phyloP scores from a whole-genome alignment of 2,329 filamentous ascomycete genomes.

The Ceratocystis cacaofunesta region DNA sequence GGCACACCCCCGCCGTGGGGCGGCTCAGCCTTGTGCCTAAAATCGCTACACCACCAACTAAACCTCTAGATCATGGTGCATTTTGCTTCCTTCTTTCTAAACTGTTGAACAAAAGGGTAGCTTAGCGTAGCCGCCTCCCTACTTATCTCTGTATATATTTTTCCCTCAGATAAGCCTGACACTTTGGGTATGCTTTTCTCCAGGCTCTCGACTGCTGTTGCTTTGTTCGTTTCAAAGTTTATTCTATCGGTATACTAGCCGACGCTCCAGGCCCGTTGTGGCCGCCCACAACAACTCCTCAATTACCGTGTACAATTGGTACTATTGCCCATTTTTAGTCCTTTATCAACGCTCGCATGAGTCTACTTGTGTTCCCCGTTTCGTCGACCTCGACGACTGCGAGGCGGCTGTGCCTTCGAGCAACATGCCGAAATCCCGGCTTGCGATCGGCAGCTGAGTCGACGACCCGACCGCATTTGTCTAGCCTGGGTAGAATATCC shows the following conservation, averaged over 20 bases:
- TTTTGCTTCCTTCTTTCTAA: background rate
- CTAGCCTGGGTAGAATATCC: conserved; percentile 8
- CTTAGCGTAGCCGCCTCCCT: background rate
- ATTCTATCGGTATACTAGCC: background rate
- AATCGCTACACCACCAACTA: background rate
- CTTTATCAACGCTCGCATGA: conserved; percentile 10
- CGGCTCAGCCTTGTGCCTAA: conserved; percentile 7
- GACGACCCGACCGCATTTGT: conserved; percentile 10
- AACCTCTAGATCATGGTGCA: background rate
- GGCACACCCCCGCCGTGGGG: conserved; percentile 12
- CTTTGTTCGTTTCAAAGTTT: background rate
- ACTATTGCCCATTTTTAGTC: background rate
- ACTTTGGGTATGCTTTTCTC: background rate
- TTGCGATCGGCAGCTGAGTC: background rate
- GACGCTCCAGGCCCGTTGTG: conserved; percentile 5
- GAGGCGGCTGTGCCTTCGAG: conserved; percentile 11
- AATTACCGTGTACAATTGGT: background rate
- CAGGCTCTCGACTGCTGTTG: background rate
- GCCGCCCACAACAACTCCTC: conserved; percentile 1
- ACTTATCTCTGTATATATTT: background rate
- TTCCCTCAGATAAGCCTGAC: background rate
- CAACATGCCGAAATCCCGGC: conserved; percentile 7
- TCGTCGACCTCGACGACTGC: conserved; percentile 10
- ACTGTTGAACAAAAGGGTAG: background rate
- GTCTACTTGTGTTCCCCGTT: conserved; percentile 16